Evolutionary conservation across 2,329 filamentous ascomycete species (phyloP).

Genomic region (Aspergillus cejpii): DNA sequence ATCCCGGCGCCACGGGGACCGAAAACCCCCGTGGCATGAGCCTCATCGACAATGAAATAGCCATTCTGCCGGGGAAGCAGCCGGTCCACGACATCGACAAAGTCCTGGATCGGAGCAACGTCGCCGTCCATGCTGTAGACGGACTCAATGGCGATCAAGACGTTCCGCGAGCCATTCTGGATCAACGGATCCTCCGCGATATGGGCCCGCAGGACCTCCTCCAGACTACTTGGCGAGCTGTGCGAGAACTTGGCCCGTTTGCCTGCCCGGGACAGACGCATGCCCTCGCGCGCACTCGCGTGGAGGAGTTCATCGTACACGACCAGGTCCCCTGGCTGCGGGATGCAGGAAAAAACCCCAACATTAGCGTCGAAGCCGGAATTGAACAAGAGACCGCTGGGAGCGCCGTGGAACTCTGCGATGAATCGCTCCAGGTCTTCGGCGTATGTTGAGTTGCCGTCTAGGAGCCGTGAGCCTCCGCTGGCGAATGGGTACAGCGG

Average conservation of each 20-base stretch:
- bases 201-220: constrained; percentile 31
- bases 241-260: constrained; percentile 44
- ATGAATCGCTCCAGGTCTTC: constrained; percentile 54
- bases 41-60: constrained; percentile 52
- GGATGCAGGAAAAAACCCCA: constrained; percentile 55
- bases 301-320: constrained; percentile 71
- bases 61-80: constrained; percentile 52
- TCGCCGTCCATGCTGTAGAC: constrained; percentile 84
- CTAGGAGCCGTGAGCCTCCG: constrained; percentile 56
- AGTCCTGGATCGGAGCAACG: constrained; percentile 55
- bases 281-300: constrained; percentile 71
- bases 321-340: constrained; percentile 56
- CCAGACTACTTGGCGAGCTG: constrained; percentile 39
- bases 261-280: constrained; percentile 56
- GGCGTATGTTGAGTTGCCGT: constrained; percentile 58
- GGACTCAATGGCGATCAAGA: constrained; percentile 64
- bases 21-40: constrained; percentile 49
- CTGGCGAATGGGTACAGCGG: constrained; percentile 45
- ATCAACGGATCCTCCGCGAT: constrained; percentile 31
- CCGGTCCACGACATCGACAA: constrained; percentile 53
- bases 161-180: constrained; percentile 40
- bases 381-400: constrained; percentile 54
- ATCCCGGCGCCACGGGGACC: constrained; percentile 46
- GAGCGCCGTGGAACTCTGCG: constrained; percentile 54
- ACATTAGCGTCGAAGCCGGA: constrained; percentile 63